These are phyloP conservation scores for Diaporthe citriasiana DNA, from an alignment of 2,329 filamentous ascomycete species.

Conservation along the genomic window DNA sequence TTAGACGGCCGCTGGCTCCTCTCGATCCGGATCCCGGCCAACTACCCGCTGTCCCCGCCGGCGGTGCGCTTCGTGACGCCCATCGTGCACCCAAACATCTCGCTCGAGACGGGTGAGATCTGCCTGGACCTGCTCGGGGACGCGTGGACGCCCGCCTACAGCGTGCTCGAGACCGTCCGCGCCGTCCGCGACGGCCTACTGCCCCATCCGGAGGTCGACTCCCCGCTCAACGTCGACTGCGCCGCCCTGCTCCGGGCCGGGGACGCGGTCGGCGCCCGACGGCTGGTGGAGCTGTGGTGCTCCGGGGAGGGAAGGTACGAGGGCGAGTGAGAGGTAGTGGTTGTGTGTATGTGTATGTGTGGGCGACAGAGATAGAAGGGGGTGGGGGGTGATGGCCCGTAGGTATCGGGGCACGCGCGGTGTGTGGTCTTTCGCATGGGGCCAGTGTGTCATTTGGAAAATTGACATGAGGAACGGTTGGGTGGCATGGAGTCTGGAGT, in stretches of 20 bases:
- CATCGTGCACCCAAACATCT: slow-evolving; percentile 87
- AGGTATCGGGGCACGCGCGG: not conserved
- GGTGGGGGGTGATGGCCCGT: not conserved
- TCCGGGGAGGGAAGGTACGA: slow-evolving; percentile 63
- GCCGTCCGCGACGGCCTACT: slow-evolving; percentile 78
- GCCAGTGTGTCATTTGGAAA: not conserved
- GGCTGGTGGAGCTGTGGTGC: slow-evolving; percentile 80
- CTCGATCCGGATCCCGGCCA: slow-evolving; percentile 78
- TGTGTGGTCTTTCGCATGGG: not conserved
- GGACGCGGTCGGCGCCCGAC: slow-evolving; percentile 76
- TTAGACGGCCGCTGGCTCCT: slow-evolving; percentile 86
- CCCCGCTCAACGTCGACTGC: slow-evolving; percentile 84
- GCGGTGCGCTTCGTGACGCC: slow-evolving; percentile 85
- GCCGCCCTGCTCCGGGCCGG: slow-evolving; percentile 78
- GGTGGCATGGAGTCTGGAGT: slow-evolving; percentile 17
- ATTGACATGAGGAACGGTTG: not conserved
- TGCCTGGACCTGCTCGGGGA: slow-evolving; percentile 89
- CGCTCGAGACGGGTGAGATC: slow-evolving; percentile 83
- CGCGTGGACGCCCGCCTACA: slow-evolving; percentile 89
- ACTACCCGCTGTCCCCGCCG: slow-evolving; percentile 85
- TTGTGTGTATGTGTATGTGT: not conserved
- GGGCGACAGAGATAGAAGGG: not conserved
- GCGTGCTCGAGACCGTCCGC: slow-evolving; percentile 80
- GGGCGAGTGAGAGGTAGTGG: slow-evolving; percentile 49
- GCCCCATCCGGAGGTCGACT: slow-evolving; percentile 77